phyloP scores from a whole-genome alignment of 208 protist genomes.

The Wallacemonas sp. region DNA sequence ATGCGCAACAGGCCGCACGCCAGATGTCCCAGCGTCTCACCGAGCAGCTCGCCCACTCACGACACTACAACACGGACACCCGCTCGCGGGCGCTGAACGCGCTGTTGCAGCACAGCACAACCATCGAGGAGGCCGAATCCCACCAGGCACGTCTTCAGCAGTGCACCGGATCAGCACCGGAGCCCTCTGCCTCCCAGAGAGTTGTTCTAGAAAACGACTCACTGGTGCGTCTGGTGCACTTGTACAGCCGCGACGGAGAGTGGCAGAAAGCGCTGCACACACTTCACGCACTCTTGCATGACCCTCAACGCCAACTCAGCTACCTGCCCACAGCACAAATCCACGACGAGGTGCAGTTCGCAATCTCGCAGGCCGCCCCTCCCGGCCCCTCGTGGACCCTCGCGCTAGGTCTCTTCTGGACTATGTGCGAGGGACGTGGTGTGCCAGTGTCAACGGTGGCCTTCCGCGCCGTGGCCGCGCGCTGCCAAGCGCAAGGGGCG shows the following conservation, averaged over 20 bases:
- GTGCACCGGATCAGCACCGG: too few species aligned
- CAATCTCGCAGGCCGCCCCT: slow-evolving; percentile 50
- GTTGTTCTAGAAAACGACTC: slow-evolving; percentile 58
- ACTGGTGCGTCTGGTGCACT: slow-evolving; percentile 38
- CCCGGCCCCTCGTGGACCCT: slow-evolving; percentile 55
- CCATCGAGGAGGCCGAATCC: slow-evolving; percentile 23
- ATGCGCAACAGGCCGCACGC: background rate
- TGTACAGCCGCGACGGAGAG: slow-evolving; percentile 49
- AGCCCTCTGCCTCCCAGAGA: background rate
- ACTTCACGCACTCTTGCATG: slow-evolving; percentile 43
- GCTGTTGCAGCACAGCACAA: slow-evolving; percentile 33
- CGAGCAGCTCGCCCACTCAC: slow-evolving; percentile 18
- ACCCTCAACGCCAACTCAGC: slow-evolving; percentile 16
- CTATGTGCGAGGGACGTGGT: slow-evolving; percentile 44
- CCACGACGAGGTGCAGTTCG: slow-evolving; percentile 85
- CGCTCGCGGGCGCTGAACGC: slow-evolving; percentile 43
- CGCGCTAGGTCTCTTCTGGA: slow-evolving; percentile 56
- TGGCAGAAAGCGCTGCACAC: slow-evolving; percentile 55
- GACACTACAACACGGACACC: slow-evolving; percentile 48
- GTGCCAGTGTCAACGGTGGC: slow-evolving; percentile 69
- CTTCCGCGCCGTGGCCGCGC: slow-evolving; percentile 71
- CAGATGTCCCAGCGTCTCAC: background rate
- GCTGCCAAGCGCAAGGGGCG: slow-evolving; percentile 65
- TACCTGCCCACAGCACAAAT: slow-evolving; percentile 71
- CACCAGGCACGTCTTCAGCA: too few species aligned